A percentile compares a stretch with the other conserved stretches of the same genome.
phyloP scores from a whole-genome alignment of 2,329 filamentous ascomycete genomes.

The Arthrinium puccinioides region DNA sequence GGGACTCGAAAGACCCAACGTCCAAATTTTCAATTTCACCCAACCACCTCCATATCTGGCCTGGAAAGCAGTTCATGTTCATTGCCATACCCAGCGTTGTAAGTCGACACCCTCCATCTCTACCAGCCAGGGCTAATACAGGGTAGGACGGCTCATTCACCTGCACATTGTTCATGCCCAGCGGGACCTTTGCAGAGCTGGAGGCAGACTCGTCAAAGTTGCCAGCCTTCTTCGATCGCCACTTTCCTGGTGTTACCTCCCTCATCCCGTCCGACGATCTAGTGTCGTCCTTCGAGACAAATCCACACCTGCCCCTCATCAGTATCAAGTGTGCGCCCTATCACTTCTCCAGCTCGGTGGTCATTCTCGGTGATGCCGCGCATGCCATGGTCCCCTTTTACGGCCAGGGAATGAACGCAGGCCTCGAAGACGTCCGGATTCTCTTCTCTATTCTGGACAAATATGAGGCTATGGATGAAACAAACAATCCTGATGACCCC shows the following conservation, averaged over 20 bases:
- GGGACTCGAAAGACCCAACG: conserved; percentile 13
- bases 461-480: conserved; percentile 39
- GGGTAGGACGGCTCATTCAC: conserved; percentile 83
- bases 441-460: conserved; percentile 78
- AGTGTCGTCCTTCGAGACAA: conserved; percentile 65
- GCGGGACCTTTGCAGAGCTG: conserved; percentile 59
- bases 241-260: conserved; percentile 81
- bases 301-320: conserved; percentile 88
- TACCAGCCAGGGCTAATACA: conserved; percentile 5
- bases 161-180: conserved; percentile 85
- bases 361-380: conserved; percentile 87
- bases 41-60: conserved; percentile 97
- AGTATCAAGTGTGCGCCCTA: conserved; percentile 89
- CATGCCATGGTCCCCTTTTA: conserved; percentile 99
- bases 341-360: conserved; percentile 68
- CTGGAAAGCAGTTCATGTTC: conserved; percentile 91
- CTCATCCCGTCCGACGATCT: conserved; percentile 64
- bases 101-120: conserved; percentile 13
- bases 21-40: conserved; percentile 71
- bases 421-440: conserved; percentile 86
- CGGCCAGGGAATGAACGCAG: conserved; percentile 95
- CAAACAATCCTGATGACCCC: conserved; percentile 27
- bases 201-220: conserved; percentile 54
- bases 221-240: conserved; percentile 66
- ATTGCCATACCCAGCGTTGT: conserved; percentile 80